Conservation (phyloP, 176 grass and related monocot species). For the Lolium multiflorum region DNA sequence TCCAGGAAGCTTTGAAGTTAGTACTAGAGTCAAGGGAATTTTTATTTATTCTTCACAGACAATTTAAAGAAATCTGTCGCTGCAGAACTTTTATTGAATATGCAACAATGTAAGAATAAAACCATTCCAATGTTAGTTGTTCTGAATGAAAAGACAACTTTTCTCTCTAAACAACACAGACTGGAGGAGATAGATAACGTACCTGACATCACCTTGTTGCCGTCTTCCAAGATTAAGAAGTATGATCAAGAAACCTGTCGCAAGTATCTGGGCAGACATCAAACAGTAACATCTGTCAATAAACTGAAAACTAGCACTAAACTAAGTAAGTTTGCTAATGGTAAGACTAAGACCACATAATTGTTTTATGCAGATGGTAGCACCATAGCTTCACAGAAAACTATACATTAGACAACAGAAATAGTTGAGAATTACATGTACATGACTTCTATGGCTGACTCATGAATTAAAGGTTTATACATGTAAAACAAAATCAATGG, state of each 20-base stretch:
- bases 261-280: slow-evolving; percentile 71
- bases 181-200: background rate
- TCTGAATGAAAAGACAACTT: background rate
- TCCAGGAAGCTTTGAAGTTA: background rate
- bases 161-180: slow-evolving; percentile 18
- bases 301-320: slow-evolving; percentile 19
- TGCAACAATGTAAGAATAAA: background rate
- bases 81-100: background rate
- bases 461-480: background rate
- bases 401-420: slow-evolving; percentile 1
- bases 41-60: background rate
- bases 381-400: background rate
- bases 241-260: slow-evolving; percentile 86
- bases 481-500: background rate
- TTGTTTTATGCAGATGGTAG: slow-evolving; percentile 3
- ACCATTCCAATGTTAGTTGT: background rate
- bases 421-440: slow-evolving; percentile 7
- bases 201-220: slow-evolving; percentile 92
- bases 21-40: background rate
- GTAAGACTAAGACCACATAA: background rate
- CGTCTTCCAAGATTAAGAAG: slow-evolving; percentile 87
- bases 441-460: background rate
- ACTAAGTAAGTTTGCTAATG: background rate
- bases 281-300: slow-evolving; percentile 31
- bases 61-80: background rate